Percentiles rank a stretch among this genome's conserved stretches.
Evolutionary conservation across 352 stramenopile genomes (phyloP).

Genomic region (Phytophthora kernoviae): DNA sequence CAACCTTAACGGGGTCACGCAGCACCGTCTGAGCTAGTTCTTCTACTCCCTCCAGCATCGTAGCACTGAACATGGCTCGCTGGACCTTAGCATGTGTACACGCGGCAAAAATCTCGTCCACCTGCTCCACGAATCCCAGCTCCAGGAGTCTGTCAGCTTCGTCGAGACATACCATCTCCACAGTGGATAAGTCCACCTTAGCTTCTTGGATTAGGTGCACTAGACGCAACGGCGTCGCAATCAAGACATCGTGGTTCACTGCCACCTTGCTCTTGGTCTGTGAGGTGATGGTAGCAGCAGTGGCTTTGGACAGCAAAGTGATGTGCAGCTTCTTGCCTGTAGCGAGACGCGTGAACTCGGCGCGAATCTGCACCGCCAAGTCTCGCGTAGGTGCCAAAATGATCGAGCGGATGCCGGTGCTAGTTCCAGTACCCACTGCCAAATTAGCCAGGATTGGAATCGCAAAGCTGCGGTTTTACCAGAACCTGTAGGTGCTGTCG

Average conservation of each 20-base stretch:
- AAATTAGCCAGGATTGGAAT: conserved; percentile 93
- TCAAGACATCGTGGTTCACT: conserved; percentile 94
- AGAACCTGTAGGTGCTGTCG: conserved; percentile 95
- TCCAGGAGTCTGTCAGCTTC: conserved; percentile 99
- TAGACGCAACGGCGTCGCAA: conserved; percentile 96
- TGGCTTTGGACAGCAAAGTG: conserved; percentile 93
- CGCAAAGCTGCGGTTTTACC: conserved; percentile 98
- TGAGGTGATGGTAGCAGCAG: conserved; percentile 72
- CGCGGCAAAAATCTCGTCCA: conserved; percentile 96
- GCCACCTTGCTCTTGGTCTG: conserved; percentile 83
- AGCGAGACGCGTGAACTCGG: conserved; percentile 93
- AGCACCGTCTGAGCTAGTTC: conserved; percentile 97
- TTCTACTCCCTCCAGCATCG: conserved; percentile 94
- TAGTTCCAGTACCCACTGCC: conserved; percentile 18
- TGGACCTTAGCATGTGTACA: conserved; percentile 89
- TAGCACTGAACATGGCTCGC: conserved; percentile 98
- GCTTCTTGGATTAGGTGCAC: conserved; percentile 90
- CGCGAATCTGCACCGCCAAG: conserved; percentile 96
- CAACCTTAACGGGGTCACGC: conserved; percentile 95
- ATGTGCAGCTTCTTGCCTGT: conserved; percentile 89
- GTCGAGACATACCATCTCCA: conserved; percentile 97
- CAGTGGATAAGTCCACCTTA: conserved; percentile 81
- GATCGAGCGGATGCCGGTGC: conserved; percentile 89
- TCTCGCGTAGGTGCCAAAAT: conserved; percentile 98
- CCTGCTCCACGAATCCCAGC: conserved; percentile 95